Evolutionary conservation across 2,329 filamentous ascomycete genomes (phyloP).

Genomic region (Hypocreales sp.): DNA sequence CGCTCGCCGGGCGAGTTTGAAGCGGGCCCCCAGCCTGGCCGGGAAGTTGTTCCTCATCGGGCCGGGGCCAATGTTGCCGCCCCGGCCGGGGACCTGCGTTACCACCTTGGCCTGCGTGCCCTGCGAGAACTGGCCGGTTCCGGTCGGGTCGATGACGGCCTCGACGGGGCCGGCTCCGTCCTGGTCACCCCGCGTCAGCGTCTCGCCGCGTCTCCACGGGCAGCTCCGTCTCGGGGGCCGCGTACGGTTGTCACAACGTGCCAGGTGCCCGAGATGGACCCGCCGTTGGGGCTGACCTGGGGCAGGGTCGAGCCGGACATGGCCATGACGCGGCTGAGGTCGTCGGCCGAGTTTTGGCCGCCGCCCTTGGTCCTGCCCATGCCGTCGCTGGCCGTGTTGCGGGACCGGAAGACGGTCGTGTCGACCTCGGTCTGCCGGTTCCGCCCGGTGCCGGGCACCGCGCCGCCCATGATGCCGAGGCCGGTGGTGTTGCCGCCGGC

Average conservation of each 20-base stretch:
- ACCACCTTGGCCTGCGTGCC: conserved; percentile 12
- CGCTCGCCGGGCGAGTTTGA: conserved; percentile 11
- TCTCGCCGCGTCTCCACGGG: no score
- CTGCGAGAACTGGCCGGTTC: conserved; percentile 16
- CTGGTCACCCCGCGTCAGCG: no score
- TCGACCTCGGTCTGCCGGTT: conserved; percentile 27
- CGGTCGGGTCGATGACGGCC: conserved; percentile 22
- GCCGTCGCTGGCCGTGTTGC: conserved; percentile 18
- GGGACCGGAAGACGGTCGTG: conserved; percentile 25
- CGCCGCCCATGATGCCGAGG: conserved; percentile 19
- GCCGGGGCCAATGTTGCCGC: conserved; percentile 15
- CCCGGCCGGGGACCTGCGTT: conserved; percentile 19
- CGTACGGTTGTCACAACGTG: conserved; percentile 22
- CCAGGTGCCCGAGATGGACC: conserved; percentile 17
- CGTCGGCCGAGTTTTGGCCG: conserved; percentile 19
- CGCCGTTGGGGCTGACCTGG: conserved; percentile 18
- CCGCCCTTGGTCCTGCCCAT: conserved; percentile 20
- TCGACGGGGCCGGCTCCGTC: conserved; percentile 22
- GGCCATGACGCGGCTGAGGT: conserved; percentile 16
- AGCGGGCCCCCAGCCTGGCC: neutral
- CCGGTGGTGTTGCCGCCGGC: conserved; percentile 22
- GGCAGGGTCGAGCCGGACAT: conserved; percentile 21
- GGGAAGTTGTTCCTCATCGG: neutral
- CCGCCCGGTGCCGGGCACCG: conserved; percentile 22
- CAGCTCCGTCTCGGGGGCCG: no score